Evolutionary conservation across 148 eudicot genomes (phyloP), one percentile per base, ranked within the genome.

Genomic region (Vaccinium myrtillus): DNA sequence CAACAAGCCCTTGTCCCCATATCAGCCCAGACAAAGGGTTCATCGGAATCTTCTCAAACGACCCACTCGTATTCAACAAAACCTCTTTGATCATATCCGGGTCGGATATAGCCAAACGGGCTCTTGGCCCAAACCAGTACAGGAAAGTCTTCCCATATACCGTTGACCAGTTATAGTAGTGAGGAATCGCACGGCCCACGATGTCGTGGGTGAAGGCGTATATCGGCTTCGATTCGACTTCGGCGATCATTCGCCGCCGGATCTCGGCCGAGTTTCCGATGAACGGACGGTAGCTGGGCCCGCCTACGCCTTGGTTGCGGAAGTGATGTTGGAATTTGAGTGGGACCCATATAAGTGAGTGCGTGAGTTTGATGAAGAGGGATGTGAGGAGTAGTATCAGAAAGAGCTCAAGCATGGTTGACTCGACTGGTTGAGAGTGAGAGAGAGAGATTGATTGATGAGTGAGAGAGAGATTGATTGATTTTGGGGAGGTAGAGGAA

Each of bases 51-150:
- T 86, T 92, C 73, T 75, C 84, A 77, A 89, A 91, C 21, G 83
- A 79, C 23, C 91, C 97, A 50, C 59, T 82, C 10, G 51, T 32
- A 39, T 90, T 86, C 78, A 91, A 63, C 90, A 95, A 81, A 14
- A 93, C 84, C 79, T 93, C 93, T 85, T 89, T 93, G 14, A 95
- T 84, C 93, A 93, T 85, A 1, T 91, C 92, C 19, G 92, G 93
- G 7, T 93, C 95, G 36, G 92, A 77, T 2, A 92, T 13, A 6
- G 92, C 92, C 73, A 93, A 50, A 85, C 93, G 89, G 55, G 97
- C 91, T 85, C 65, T 92, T 5, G 88, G 36, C 85, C 98, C 98
- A 79, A 95, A 93, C 98, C 96, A 92, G 78, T 89, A 95, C 51
- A 95, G 49, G 23, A 95, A 93, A 4, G 87, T 91, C 84, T 92